Percentiles rank a stretch among this genome's conserved stretches.
phyloP scores from a whole-genome alignment of 1,284 basidiomycete species.

The Cerioporus squamosus region DNA sequence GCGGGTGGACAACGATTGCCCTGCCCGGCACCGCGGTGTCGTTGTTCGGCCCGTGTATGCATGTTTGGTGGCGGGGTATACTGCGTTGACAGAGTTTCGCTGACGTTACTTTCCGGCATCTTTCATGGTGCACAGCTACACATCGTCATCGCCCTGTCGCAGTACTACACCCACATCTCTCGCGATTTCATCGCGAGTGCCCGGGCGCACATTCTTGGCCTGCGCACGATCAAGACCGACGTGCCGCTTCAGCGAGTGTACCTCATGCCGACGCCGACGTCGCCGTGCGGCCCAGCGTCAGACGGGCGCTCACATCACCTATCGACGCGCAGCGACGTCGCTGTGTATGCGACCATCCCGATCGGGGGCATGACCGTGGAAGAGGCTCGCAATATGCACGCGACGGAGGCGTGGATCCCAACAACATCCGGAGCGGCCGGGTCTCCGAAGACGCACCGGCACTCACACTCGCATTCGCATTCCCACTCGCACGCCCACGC shows the following conservation, averaged over 20 bases:
- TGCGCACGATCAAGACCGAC: constrained; percentile 33
- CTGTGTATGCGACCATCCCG: constrained; percentile 75
- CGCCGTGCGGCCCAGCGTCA: constrained; percentile 17
- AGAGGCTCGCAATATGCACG: constrained; percentile 56
- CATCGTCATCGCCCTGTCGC: constrained; percentile 70
- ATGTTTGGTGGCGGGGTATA: background rate
- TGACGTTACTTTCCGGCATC: too few species aligned
- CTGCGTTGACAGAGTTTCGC: background rate
- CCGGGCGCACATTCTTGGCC: constrained; percentile 26
- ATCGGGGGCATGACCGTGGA: constrained; percentile 54
- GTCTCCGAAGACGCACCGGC: constrained; percentile 19
- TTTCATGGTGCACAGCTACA: constrained; percentile 53
- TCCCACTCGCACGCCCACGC: constrained; percentile 21
- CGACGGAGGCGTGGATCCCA: constrained; percentile 69
- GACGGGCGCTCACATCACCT: constrained; percentile 14
- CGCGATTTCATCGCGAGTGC: constrained; percentile 36
- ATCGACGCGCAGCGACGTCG: constrained; percentile 26
- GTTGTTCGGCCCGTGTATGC: background rate
- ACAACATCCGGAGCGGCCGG: constrained; percentile 11
- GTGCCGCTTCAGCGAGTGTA: constrained; percentile 54
- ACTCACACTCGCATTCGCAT: constrained; percentile 25
- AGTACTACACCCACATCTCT: constrained; percentile 59
- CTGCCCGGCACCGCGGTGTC: background rate
- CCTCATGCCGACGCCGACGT: constrained; percentile 49
- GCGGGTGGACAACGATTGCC: background rate